Evolutionary conservation across 768 basidiomycete species (phyloP).

Genomic region (Suillus tomentosus): DNA sequence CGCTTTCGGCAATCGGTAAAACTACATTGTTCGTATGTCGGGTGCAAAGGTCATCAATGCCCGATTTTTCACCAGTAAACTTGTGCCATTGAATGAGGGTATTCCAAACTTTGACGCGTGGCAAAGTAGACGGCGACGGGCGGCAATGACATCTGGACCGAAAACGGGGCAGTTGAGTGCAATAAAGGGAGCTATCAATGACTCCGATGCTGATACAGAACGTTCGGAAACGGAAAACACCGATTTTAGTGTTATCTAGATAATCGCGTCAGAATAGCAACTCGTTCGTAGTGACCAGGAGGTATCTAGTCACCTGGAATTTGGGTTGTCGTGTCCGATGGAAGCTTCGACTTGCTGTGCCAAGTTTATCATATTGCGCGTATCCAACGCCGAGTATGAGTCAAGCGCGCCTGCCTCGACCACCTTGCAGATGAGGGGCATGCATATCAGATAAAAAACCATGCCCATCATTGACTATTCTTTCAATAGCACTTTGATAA

Average conservation of each 20-base stretch:
- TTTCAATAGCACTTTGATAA: slow-evolving; percentile 61
- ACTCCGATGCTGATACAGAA: slow-evolving; percentile 53
- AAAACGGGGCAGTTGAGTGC: slow-evolving; percentile 51
- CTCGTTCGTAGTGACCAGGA: not conserved
- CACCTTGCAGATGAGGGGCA: slow-evolving; percentile 67
- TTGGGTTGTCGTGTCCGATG: slow-evolving; percentile 64
- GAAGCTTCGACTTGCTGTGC: slow-evolving; percentile 80
- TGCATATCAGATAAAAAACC: slow-evolving; percentile 78
- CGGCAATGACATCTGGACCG: slow-evolving; percentile 73
- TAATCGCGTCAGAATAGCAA: slow-evolving; percentile 17
- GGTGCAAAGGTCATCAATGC: slow-evolving; percentile 53
- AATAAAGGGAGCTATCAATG: slow-evolving; percentile 51
- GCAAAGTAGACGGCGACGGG: slow-evolving; percentile 68
- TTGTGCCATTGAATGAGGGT: slow-evolving; percentile 80
- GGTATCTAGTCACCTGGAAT: slow-evolving; percentile 51
- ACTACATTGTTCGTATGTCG: slow-evolving; percentile 62
- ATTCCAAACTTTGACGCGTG: slow-evolving; percentile 70
- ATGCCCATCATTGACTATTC: slow-evolving; percentile 51
- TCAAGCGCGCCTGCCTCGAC: slow-evolving; percentile 81
- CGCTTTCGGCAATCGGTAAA: slow-evolving; percentile 65
- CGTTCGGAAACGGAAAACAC: slow-evolving; percentile 53
- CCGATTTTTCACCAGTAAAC: slow-evolving; percentile 61
- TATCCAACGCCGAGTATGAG: slow-evolving; percentile 69
- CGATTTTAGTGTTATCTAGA: slow-evolving; percentile 59
- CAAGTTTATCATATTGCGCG: slow-evolving; percentile 68